Conservation (phyloP, 257 asterid genomes). For the Fraxinus quadrangulata region DNA sequence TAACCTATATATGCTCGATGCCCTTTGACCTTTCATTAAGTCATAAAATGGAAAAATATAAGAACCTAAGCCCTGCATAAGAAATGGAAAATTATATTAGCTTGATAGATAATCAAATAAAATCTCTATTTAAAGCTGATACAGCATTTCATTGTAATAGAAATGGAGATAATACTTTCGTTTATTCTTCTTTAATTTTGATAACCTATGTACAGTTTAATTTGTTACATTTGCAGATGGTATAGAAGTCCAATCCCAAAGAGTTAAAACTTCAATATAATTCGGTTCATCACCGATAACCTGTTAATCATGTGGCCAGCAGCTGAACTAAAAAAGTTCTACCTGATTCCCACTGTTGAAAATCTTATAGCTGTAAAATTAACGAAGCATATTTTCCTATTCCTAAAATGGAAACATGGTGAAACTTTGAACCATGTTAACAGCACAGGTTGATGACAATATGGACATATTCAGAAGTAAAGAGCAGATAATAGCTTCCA, state of each 20-base stretch:
- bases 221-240: neutral
- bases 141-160: neutral
- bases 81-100: neutral
- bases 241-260: neutral
- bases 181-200: neutral
- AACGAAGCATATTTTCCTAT: neutral
- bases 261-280: neutral
- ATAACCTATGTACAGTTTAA: neutral
- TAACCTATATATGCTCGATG: neutral
- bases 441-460: neutral
- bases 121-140: neutral
- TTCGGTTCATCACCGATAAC: neutral
- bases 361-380: neutral
- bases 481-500: neutral
- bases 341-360: neutral
- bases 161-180: neutral
- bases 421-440: neutral
- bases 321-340: neutral
- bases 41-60: neutral
- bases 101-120: neutral
- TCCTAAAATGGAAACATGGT: neutral
- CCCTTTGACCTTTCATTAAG: neutral
- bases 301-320: neutral
- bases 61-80: constrained; percentile 20
- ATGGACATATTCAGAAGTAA: neutral